Conservation (phyloP, 2,329 filamentous ascomycete species). For the Pseudogymnoascus sp. region DNA sequence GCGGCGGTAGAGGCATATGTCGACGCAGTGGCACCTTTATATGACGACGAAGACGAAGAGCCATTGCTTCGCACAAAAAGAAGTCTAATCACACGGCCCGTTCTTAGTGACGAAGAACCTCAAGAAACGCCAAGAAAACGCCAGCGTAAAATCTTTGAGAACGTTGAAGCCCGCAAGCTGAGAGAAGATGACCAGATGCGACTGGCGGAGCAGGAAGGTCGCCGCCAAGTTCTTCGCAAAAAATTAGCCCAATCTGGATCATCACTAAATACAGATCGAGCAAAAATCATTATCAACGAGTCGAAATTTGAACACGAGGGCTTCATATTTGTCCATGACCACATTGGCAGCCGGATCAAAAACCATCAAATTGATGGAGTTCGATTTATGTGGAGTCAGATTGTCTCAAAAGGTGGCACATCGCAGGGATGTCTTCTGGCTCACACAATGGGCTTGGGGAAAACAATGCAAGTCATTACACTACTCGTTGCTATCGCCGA, state of each 20-base stretch:
- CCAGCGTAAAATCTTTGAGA: conserved; percentile 37
- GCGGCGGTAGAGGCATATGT: neutral
- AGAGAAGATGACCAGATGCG: conserved; percentile 50
- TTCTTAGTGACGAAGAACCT: conserved; percentile 10
- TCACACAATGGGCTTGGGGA: conserved; percentile 87
- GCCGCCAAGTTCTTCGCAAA: conserved; percentile 39
- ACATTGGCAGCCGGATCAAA: conserved; percentile 62
- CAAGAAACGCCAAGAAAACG: conserved; percentile 25
- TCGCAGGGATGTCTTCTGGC: conserved; percentile 71
- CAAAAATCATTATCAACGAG: conserved; percentile 56
- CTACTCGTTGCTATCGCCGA: conserved; percentile 68
- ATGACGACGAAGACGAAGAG: conserved; percentile 23
- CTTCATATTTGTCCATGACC: conserved; percentile 55
- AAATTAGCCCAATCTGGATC: conserved; percentile 38
- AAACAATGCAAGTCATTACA: conserved; percentile 86
- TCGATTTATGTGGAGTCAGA: conserved; percentile 80
- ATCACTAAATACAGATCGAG: conserved; percentile 38
- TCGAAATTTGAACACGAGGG: conserved; percentile 52
- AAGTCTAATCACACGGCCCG: neutral
- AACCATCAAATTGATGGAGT: conserved; percentile 75
- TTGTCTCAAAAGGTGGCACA: conserved; percentile 48
- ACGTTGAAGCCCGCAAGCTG: conserved; percentile 39
- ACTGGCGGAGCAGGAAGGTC: conserved; percentile 45
- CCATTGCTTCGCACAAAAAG: conserved; percentile 16
- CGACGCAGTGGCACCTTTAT: neutral